Conservation (phyloP, 2,329 filamentous ascomycete genomes). For the Drechslerella stenobrocha region DNA sequence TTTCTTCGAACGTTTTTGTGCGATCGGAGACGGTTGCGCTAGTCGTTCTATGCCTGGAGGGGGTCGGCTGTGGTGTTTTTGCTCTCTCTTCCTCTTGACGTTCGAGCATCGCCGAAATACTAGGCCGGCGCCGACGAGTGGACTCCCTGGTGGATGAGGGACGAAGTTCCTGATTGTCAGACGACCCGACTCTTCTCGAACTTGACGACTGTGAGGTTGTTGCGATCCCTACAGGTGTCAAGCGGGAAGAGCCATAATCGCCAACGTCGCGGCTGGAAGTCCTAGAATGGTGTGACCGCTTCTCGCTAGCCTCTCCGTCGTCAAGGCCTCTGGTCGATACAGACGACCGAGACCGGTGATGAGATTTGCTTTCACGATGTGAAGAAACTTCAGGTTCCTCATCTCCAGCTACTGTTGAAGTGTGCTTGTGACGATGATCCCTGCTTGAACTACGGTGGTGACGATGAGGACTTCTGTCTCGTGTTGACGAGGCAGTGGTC, state of each 20-base stretch:
- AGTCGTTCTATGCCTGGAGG: slow-evolving; percentile 25
- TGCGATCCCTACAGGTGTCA: slow-evolving; percentile 44
- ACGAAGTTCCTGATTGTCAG: slow-evolving; percentile 28
- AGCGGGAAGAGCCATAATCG: slow-evolving; percentile 36
- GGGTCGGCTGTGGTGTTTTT: slow-evolving; percentile 30
- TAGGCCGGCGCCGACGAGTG: slow-evolving; percentile 37
- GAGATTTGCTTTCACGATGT: slow-evolving; percentile 33
- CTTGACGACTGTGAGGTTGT: slow-evolving; percentile 41
- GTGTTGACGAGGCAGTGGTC: slow-evolving; percentile 37
- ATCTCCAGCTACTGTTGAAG: slow-evolving; percentile 48
- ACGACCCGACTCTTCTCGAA: slow-evolving; percentile 41
- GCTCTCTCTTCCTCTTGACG: slow-evolving; percentile 42
- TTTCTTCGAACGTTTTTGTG: slow-evolving; percentile 37
- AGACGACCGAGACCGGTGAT: slow-evolving; percentile 43
- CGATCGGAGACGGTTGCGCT: slow-evolving; percentile 32
- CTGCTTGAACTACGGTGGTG: slow-evolving; percentile 40
- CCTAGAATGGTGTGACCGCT: slow-evolving; percentile 31
- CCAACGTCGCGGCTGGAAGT: slow-evolving; percentile 31
- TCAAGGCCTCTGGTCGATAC: slow-evolving; percentile 30
- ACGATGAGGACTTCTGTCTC: slow-evolving; percentile 38
- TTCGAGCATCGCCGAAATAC: slow-evolving; percentile 40
- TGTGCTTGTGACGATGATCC: slow-evolving; percentile 47
- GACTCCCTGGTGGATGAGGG: slow-evolving; percentile 32
- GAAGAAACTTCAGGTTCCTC: slow-evolving; percentile 45
- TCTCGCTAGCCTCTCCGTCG: slow-evolving; percentile 28